Base-by-base conservation (phyloP, 257 asterid genomes). In the Solanum virginianum region DNA sequence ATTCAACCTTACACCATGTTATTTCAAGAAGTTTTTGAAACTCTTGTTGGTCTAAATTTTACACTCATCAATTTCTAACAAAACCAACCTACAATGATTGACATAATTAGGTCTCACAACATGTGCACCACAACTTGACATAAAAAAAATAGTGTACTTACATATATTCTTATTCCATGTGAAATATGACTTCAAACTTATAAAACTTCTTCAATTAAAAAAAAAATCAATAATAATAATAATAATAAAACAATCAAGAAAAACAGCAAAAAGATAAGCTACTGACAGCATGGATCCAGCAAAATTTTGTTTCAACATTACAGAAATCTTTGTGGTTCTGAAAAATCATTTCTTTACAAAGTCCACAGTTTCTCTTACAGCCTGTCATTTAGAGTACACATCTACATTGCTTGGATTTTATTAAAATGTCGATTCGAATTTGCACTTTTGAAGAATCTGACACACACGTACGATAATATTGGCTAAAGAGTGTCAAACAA, bases 61-160 rank as follows among this genome's bases (percentile, higher is more conserved):
- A 72, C 15, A 26, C 56, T 12, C 7, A 65, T 87, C 54, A 85
- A 85, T 77, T 83, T 85, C 59, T 49, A 65, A 41, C 83, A 85
- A 85, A 62, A 60, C 56, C 39, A 69, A 70, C 83, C 54, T 65
- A 74, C 59, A 82, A 14, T 4, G 20, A 53, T 68, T 68, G 17
- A 14, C 6, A 66, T 56, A 84, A 36, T 36, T 36, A 29, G 63
- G 89, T 80, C 87, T 83, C 74, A 57, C 62, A 45, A 87, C 87
- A 87, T 69, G 89, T 84, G 85, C 84, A 55, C 87, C 69, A 47
- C 63, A 81, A 79, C 60, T 49, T 18, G 55, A 65, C 68, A 80
- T 10, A 18, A 70, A 18, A 24, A 12, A 41, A 72, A 72, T 20
- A 71, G 16, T 59, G 2, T 22, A 62, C 16, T 6, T 20, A 59